Base-by-base conservation (phyloP, 257 asterid species). In the Perilla frutescens region DNA sequence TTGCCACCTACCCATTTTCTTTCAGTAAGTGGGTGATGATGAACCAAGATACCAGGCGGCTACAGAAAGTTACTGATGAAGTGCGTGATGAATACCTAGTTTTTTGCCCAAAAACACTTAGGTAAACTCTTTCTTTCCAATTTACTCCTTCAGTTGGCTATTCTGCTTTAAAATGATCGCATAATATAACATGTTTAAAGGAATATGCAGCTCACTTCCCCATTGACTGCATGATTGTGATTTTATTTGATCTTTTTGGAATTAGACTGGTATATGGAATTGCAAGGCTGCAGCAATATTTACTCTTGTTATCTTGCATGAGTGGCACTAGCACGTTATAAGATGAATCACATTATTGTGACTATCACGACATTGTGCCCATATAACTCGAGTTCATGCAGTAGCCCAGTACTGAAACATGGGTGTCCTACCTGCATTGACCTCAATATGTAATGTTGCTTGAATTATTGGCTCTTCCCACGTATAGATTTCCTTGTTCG, bases 21-120 rank as follows among this genome's bases (percentile, higher is more conserved):
- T 83, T 83, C 96, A 95, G 99, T 85, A 92, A 92, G 82, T 95
- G 99, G 99, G 91, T 95, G 80, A 92, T 92, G 99, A 95, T 95
- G 99, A 92, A 95, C 81, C 86, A 84, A 76, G 91, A 89, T 81
- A 91, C 99, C 2, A 87, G 99, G 79, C 87, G 93, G 61, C 96
- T 95, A 73, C 97, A 90, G 85, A 95, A 92, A 82, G 97, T 95
- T 77, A 80, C 82, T 11, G 99, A 95, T 83, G 99, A 91, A 26
- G 96, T 95, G 41, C 99, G 96, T 14, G 91, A 95, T 68, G 98
- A 91, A 82, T 80, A 75, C 76, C 73, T 82, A 62, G 78, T 81
- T 45, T 95, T 58, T 69, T 95, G 94, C 80, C 96, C 99, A 11
- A 91, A 80, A 83, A 73, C 79, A 69, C 91, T 66, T 72, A 90